phyloP scores from a whole-genome alignment of 768 basidiomycete species.

The Roridomyces roridus region DNA sequence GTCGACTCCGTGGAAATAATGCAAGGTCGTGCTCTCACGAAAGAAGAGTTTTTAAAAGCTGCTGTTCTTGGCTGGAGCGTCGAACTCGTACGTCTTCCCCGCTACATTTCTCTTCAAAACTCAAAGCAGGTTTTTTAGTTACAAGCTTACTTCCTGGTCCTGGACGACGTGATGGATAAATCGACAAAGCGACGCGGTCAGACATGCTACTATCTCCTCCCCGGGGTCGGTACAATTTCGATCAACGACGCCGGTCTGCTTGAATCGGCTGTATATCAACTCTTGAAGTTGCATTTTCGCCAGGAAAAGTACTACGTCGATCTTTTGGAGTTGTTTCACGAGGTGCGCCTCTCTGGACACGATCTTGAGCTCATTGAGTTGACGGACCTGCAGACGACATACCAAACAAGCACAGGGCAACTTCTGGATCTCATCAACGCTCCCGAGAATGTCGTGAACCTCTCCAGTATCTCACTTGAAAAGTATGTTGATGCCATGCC shows the following conservation, averaged over 20 bases:
- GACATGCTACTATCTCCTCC: conserved; percentile 88
- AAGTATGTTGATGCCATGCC: conserved; percentile 54
- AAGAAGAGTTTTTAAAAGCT: conserved; percentile 86
- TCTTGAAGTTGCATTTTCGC: conserved; percentile 88
- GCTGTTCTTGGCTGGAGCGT: conserved; percentile 95
- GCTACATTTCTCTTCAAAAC: not conserved
- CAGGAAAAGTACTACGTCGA: conserved; percentile 84
- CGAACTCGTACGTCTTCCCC: conserved; percentile 74
- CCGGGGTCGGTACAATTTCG: conserved; percentile 77
- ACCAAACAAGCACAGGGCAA: conserved; percentile 95
- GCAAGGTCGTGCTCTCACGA: conserved; percentile 67
- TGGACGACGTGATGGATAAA: conserved; percentile 97
- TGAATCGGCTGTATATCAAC: conserved; percentile 88
- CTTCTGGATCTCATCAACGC: conserved; percentile 95
- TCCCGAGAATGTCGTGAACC: conserved; percentile 86
- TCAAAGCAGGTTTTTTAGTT: conserved; percentile 53
- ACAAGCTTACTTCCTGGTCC: conserved; percentile 96
- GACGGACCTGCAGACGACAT: conserved; percentile 52
- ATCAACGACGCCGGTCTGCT: conserved; percentile 98
- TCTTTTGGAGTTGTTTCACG: conserved; percentile 89
- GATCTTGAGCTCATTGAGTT: too few relatives aligned
- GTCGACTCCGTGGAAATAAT: conserved; percentile 93
- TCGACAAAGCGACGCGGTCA: conserved; percentile 92
- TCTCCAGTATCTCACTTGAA: conserved; percentile 85
- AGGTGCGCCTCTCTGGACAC: too few relatives aligned